These are phyloP conservation scores for Aspergillus costaricaensis DNA, from an alignment of 2,329 filamentous ascomycete genomes.

Conservation along the genomic window DNA sequence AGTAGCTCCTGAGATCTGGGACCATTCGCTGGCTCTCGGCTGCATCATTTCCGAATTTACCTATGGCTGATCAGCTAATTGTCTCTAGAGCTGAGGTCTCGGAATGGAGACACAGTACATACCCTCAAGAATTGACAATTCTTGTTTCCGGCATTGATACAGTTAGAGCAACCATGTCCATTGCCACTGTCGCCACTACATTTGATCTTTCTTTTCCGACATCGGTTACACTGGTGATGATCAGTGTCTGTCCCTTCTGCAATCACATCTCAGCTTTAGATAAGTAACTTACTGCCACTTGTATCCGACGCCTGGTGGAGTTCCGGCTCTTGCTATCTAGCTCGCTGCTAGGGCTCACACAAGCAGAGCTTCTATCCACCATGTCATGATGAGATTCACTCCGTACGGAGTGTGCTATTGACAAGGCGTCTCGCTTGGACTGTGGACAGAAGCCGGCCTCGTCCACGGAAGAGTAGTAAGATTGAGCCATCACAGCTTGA, in stretches of 20 bases:
- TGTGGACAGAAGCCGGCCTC: conserved; percentile 26
- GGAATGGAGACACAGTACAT: conserved; percentile 11
- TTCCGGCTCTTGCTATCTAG: conserved; percentile 42
- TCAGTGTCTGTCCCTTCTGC: conserved; percentile 10
- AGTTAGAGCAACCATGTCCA: conserved; percentile 79
- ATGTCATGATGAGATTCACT: conserved; percentile 30
- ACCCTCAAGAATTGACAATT: conserved; percentile 81
- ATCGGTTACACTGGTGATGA: conserved; percentile 72
- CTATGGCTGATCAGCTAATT: conserved; percentile 23
- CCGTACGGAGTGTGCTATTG: conserved; percentile 28
- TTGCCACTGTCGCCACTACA: conserved; percentile 83
- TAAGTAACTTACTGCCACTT: conserved; percentile 50
- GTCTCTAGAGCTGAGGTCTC: not conserved
- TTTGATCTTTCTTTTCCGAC: conserved; percentile 90
- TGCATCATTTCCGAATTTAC: conserved; percentile 38
- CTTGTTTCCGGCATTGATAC: conserved; percentile 67
- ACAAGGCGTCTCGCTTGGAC: conserved; percentile 26
- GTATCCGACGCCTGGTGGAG: conserved; percentile 53
- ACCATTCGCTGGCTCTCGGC: conserved; percentile 29
- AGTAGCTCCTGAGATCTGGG: conserved; percentile 28
- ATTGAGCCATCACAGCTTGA: conserved; percentile 27
- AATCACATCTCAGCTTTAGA: not conserved
- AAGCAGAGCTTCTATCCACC: conserved; percentile 20
- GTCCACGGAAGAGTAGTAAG: conserved; percentile 26
- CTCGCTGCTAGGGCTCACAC: conserved; percentile 28